Conservation (phyloP, 495 filamentous ascomycete species). For the Penicillium lividum region DNA sequence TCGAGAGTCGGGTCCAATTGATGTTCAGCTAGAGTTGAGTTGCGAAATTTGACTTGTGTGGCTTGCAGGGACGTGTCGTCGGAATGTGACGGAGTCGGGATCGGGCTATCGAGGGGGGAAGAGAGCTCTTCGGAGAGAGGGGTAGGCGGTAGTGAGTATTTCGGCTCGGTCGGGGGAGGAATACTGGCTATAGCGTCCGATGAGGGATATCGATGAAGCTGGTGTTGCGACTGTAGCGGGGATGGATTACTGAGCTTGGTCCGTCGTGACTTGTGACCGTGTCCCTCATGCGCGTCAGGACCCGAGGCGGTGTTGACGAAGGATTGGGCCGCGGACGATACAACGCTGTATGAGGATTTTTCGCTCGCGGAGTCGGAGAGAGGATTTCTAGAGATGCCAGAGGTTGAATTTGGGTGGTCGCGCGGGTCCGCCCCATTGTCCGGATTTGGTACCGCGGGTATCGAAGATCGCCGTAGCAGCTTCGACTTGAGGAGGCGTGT, state of each 20-base stretch:
- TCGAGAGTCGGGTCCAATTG: constrained; percentile 36
- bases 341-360: constrained; percentile 27
- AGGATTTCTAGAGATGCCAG: constrained; percentile 19
- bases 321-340: constrained; percentile 21
- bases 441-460: constrained; percentile 31
- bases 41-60: constrained; percentile 16
- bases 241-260: constrained; percentile 6
- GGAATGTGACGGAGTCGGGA: constrained; percentile 29
- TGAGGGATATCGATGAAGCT: constrained; percentile 10
- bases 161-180: constrained; percentile 21
- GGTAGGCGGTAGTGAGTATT: constrained; percentile 21
- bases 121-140: constrained; percentile 26
- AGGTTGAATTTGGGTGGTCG: constrained; percentile 28
- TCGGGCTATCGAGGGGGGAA: constrained; percentile 23
- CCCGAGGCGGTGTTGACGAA: constrained; percentile 16
- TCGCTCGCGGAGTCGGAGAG: constrained; percentile 28
- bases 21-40: constrained; percentile 20
- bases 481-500: constrained; percentile 42
- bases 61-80: constrained; percentile 26
- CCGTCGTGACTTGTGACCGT: constrained; percentile 8
- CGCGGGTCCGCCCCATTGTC: constrained; percentile 32
- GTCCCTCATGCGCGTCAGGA: constrained; percentile 11
- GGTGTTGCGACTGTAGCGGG: constrained; percentile 14
- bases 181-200: constrained; percentile 11
- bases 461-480: constrained; percentile 43